Evolutionary conservation across 2,329 filamentous ascomycete genomes (phyloP).

Genomic region (Knoxdaviesia proteae): DNA sequence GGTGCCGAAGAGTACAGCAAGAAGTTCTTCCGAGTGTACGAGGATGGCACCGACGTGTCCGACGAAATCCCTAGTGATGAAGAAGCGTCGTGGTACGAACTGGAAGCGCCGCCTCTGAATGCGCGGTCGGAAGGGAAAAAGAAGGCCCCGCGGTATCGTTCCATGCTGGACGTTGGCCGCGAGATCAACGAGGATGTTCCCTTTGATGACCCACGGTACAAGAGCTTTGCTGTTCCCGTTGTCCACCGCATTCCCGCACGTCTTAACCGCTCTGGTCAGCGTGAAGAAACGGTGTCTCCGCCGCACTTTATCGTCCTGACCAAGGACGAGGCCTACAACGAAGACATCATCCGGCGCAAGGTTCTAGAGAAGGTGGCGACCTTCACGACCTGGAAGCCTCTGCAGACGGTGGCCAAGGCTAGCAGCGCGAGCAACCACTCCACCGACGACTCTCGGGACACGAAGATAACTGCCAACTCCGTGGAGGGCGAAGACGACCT

Average conservation of each 20-base stretch:
- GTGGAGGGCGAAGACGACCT: conserved; percentile 78
- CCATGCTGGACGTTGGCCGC: conserved; percentile 27
- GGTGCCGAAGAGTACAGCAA: conserved; percentile 63
- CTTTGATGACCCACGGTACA: conserved; percentile 41
- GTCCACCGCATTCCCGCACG: conserved; percentile 32
- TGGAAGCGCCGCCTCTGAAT: conserved; percentile 64
- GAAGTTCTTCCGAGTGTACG: conserved; percentile 73
- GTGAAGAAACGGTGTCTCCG: conserved; percentile 15
- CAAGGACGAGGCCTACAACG: conserved; percentile 42
- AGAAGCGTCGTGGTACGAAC: conserved; percentile 50
- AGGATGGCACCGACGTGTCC: conserved; percentile 43
- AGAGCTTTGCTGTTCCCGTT: conserved; percentile 49
- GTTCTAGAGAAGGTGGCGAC: conserved; percentile 55
- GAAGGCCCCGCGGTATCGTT: conserved; percentile 22
- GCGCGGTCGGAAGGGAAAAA: conserved; percentile 31
- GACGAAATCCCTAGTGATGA: conserved; percentile 52
- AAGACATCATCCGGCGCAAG: conserved; percentile 61
- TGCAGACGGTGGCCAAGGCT: conserved; percentile 28
- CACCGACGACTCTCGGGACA: conserved; percentile 44
- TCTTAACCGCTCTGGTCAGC: conserved; percentile 9
- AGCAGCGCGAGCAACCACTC: conserved; percentile 28
- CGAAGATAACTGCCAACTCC: conserved; percentile 55
- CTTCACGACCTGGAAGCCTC: conserved; percentile 49
- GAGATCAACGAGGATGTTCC: conserved; percentile 24
- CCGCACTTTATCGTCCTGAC: conserved; percentile 59